Percentiles rank a stretch among this genome's conserved stretches.
Evolutionary conservation across 1,284 basidiomycete species (phyloP).

Genomic region (Boletellus dicymbophilus): DNA sequence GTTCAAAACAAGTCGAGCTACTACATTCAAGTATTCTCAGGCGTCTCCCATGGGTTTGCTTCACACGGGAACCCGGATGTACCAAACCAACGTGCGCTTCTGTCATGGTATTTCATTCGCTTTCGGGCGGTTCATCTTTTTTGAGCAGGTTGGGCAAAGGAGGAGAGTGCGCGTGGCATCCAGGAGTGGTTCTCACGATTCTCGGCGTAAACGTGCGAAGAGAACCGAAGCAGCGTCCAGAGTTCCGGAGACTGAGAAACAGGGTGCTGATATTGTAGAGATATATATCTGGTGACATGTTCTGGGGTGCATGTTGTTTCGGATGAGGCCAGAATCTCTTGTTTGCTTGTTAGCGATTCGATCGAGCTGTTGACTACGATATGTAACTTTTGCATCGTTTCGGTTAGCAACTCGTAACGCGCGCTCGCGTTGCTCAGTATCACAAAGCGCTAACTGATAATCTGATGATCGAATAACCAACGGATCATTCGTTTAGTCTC

Average conservation of each 20-base stretch:
- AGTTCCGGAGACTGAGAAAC: too few species aligned
- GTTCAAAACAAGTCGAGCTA: slow-evolving; percentile 25
- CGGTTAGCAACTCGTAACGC: too few species aligned
- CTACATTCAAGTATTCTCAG: slow-evolving; percentile 32
- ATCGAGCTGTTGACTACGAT: too few species aligned
- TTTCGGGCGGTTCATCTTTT: slow-evolving; percentile 26
- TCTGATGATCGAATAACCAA: too few species aligned
- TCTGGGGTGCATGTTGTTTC: too few species aligned
- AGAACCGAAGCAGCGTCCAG: too few species aligned
- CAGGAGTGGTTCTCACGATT: slow-evolving; percentile 49
- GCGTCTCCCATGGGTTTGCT: slow-evolving; percentile 34
- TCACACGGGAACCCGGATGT: slow-evolving; percentile 17
- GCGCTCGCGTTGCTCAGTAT: too few species aligned
- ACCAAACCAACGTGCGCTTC: slow-evolving; percentile 33
- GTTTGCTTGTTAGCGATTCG: too few species aligned
- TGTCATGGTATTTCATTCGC: slow-evolving; percentile 26
- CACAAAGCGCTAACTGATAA: too few species aligned
- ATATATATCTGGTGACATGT: not conserved
- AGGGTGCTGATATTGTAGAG: not conserved
- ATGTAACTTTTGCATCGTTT: too few species aligned
- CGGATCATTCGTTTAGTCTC: too few species aligned
- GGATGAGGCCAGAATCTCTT: too few species aligned
- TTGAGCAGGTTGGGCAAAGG: slow-evolving; percentile 56
- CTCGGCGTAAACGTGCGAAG: slow-evolving; percentile 7
- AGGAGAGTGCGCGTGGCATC: slow-evolving; percentile 52